Percentiles rank a stretch among this genome's conserved stretches.
Evolutionary conservation across 2,329 filamentous ascomycete species (phyloP).

Genomic region (Ceratocystis papillata): DNA sequence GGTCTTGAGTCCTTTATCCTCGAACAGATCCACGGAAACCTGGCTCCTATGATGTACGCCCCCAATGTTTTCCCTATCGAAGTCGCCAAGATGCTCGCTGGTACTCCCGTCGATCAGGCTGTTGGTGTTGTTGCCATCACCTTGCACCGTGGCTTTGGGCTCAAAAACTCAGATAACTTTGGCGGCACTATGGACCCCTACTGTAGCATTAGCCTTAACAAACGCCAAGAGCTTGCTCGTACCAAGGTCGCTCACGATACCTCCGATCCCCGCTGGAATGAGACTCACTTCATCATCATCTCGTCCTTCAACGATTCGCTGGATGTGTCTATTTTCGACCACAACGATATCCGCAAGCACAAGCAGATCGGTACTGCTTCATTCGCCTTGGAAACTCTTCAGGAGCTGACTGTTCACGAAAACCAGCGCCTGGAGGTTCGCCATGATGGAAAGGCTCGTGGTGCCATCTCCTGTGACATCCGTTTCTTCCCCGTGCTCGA

Average conservation of each 20-base stretch:
- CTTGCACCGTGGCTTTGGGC: slow-evolving; percentile 76
- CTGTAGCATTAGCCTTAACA: slow-evolving; percentile 71
- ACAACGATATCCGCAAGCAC: slow-evolving; percentile 92
- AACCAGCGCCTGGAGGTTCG: slow-evolving; percentile 77
- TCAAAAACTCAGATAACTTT: slow-evolving; percentile 94
- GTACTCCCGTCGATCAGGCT: slow-evolving; percentile 86
- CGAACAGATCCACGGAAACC: slow-evolving; percentile 88
- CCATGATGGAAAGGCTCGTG: slow-evolving; percentile 72
- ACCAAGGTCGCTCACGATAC: slow-evolving; percentile 84
- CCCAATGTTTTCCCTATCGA: slow-evolving; percentile 98
- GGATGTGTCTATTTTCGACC: slow-evolving; percentile 78
- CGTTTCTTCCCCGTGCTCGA: slow-evolving; percentile 86
- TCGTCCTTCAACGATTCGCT: slow-evolving; percentile 82
- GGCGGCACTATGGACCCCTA: slow-evolving; percentile 88
- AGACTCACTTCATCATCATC: slow-evolving; percentile 91
- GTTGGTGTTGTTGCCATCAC: slow-evolving; percentile 89
- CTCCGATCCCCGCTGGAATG: slow-evolving; percentile 83
- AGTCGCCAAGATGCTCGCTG: slow-evolving; percentile 94
- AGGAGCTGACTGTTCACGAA: slow-evolving; percentile 66
- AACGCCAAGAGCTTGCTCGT: slow-evolving; percentile 66
- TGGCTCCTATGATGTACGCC: slow-evolving; percentile 95
- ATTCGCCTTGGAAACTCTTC: slow-evolving; percentile 73
- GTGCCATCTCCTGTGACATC: slow-evolving; percentile 68
- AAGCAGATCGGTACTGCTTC: slow-evolving; percentile 79
- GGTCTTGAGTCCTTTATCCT: slow-evolving; percentile 87